Percentiles rank a stretch among this genome's conserved stretches.
These are phyloP conservation scores for Barnettozyma californica DNA, from an alignment of 805 yeast genomes.

Conservation along the genomic window DNA sequence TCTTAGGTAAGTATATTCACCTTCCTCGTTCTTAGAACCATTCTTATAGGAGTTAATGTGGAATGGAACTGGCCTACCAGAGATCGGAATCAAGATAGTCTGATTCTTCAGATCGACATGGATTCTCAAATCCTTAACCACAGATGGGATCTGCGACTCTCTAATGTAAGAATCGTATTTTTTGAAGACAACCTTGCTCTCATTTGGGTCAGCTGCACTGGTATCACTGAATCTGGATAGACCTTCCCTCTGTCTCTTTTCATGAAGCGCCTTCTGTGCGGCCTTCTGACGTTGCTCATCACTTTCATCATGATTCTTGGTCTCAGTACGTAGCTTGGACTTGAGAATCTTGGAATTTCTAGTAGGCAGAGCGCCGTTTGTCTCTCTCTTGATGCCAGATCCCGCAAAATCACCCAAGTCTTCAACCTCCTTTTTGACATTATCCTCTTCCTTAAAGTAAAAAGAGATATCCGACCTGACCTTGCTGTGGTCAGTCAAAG, in stretches of 20 bases:
- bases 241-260: slow-evolving; percentile 83
- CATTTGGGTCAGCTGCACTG: slow-evolving; percentile 59
- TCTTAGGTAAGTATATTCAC: slow-evolving; percentile 86
- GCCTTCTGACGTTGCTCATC: slow-evolving; percentile 78
- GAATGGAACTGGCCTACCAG: slow-evolving; percentile 97
- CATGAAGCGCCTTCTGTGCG: slow-evolving; percentile 78
- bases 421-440: slow-evolving; percentile 33
- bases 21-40: slow-evolving; percentile 94
- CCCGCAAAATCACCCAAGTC: slow-evolving; percentile 33
- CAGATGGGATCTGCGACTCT: slow-evolving; percentile 84
- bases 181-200: slow-evolving; percentile 70
- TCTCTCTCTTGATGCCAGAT: slow-evolving; percentile 25
- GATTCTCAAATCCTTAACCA: slow-evolving; percentile 77
- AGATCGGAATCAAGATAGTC: slow-evolving; percentile 83
- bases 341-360: slow-evolving; percentile 61
- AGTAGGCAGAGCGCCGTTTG: slow-evolving; percentile 24
- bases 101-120: slow-evolving; percentile 86
- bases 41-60: slow-evolving; percentile 91
- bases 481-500: slow-evolving; percentile 72
- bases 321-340: slow-evolving; percentile 74
- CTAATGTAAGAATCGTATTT: slow-evolving; percentile 91
- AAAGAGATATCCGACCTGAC: slow-evolving; percentile 72
- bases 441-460: slow-evolving; percentile 68
- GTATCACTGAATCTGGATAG: slow-evolving; percentile 74
- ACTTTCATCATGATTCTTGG: slow-evolving; percentile 65